These are phyloP conservation scores for Brettanomyces custersianus DNA, from an alignment of 805 yeast species.

Conservation along the genomic window DNA sequence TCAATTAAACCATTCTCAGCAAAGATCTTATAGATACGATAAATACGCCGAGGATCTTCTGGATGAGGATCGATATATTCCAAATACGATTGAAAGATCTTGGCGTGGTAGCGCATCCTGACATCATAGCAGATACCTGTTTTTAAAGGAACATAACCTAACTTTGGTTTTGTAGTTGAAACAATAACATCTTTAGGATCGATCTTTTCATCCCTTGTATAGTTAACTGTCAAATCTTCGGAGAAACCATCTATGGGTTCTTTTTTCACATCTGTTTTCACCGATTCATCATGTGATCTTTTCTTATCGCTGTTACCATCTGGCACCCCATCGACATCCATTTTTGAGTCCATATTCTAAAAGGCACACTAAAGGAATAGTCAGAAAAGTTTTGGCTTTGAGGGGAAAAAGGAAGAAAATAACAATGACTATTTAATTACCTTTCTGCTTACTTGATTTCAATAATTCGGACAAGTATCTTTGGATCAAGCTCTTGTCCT, in stretches of 20 bases:
- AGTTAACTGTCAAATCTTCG: not conserved
- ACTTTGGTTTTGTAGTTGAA: constrained; percentile 54
- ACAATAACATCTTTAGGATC: constrained; percentile 29
- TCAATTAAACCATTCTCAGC: constrained; percentile 89
- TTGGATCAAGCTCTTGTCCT: too few relatives aligned
- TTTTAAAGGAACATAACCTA: constrained; percentile 66
- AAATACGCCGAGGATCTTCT: constrained; percentile 94
- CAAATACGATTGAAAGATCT: constrained; percentile 80
- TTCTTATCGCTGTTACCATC: not conserved
- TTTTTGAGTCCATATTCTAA: constrained; percentile 11
- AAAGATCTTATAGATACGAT: constrained; percentile 82
- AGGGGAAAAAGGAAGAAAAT: too few relatives aligned
- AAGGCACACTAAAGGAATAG: too few relatives aligned
- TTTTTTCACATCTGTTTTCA: not conserved
- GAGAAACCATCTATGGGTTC: not conserved
- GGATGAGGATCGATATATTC: constrained; percentile 99
- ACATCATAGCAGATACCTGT: constrained; percentile 96
- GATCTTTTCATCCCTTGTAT: constrained; percentile 1
- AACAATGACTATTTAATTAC: too few relatives aligned
- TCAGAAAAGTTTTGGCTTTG: too few relatives aligned
- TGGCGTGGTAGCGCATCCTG: constrained; percentile 95
- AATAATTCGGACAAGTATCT: too few relatives aligned
- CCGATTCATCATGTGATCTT: constrained; percentile 4
- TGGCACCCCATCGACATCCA: constrained; percentile 11
- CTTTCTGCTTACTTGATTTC: too few relatives aligned